These are phyloP conservation scores for Chloranthus sessilifolius DNA, from an alignment of 164 flowering plant species.

Conservation along the genomic window DNA sequence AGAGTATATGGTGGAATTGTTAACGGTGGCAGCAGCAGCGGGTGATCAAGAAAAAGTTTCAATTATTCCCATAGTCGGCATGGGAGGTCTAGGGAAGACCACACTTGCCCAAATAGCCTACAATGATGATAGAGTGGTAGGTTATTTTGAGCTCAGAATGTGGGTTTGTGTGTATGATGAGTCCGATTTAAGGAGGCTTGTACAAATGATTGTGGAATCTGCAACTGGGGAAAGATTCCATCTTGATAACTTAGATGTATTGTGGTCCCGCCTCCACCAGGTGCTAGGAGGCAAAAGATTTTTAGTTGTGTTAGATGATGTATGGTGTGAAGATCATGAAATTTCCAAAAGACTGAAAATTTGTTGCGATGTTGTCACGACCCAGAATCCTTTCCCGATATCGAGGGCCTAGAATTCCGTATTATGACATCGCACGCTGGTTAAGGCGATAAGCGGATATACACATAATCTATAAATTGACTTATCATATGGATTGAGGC, in stretches of 20 bases:
- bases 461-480: too few relatives aligned
- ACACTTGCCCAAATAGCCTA: conserved; percentile 5
- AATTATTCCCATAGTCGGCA: neutral
- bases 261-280: neutral
- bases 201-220: neutral
- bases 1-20: neutral
- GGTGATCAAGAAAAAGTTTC: neutral
- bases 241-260: neutral
- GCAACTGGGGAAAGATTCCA: neutral
- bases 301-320: conserved; percentile 13
- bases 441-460: too few relatives aligned
- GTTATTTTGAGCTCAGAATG: neutral
- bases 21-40: neutral
- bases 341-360: neutral
- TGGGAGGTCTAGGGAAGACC: conserved; percentile 6
- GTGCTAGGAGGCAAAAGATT: conserved; percentile 4
- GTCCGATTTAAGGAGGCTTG: neutral
- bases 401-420: too few relatives aligned
- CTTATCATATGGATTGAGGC: too few relatives aligned
- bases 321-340: conserved; percentile 3
- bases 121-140: neutral
- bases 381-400: too few relatives aligned
- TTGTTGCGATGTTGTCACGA: too few relatives aligned
- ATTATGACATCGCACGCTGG: too few relatives aligned
- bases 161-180: conserved; percentile 4